Evolutionary conservation across 2,329 filamentous ascomycete genomes (phyloP), one percentile per base, ranked within the genome.

Genomic region (Myriosclerotinia scirpicola): DNA sequence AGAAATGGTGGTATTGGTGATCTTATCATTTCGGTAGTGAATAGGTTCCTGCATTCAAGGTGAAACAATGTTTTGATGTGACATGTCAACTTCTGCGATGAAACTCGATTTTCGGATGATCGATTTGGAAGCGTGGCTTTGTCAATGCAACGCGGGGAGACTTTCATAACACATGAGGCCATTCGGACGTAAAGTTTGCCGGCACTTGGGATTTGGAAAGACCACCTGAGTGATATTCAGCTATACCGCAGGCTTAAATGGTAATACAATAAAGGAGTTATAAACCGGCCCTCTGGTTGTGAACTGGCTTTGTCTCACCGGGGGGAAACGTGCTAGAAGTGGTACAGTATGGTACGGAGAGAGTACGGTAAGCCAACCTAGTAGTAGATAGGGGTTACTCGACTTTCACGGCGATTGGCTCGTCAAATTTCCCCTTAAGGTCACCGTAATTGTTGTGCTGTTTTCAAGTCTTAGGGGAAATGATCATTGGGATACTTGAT

Each of bases 61-160:
- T 46, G 42, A 3, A 38, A 22, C 7, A 12, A 48, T 60, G 20
- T 22, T 48, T 50, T 14, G 20, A 50, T 26, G n/a, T 60, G 42
- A 38, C 20, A 60, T 48, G 30, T 50, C 20, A 48, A 60, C 30
- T 26, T 38, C 22, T 46, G 44, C 36, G 42, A 48, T 22, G 44
- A 60, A 60, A 48, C 30, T 36, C 30, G 38, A 60, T 38, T 48
- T 60, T 48, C 20, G 30, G 44, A 50, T 48, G 44, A 60, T 58
- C 20, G 30, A 50, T 22, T 17, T 20, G 42, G 7, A 36, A 34
- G 56, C 20, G 30, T 59, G 42, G 42, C 26, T 26, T 42, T 36
- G 26, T 30, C 42, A 26, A 48, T 5, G 14, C 26, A 50, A 38
- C 20, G 30, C 58, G 30, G 46, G 30, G 14, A 60, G 22, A 36